phyloP scores from a whole-genome alignment of 805 yeast species.

The Metschnikowia lunata region DNA sequence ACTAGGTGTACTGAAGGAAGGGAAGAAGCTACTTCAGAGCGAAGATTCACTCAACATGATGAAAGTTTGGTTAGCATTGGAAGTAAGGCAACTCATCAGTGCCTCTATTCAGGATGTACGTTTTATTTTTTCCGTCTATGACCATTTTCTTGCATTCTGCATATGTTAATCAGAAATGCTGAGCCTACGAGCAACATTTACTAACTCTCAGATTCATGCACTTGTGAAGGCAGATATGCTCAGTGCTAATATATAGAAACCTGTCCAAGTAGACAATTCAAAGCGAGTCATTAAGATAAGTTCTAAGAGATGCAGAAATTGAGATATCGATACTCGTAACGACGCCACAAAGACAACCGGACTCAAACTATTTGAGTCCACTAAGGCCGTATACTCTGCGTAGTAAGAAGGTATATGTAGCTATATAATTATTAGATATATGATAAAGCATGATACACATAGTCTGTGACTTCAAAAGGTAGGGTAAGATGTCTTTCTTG shows the following conservation, averaged over 20 bases:
- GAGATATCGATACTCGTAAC: no score
- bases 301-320: no score
- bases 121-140: constrained; percentile 12
- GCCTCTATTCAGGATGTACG: constrained; percentile 78
- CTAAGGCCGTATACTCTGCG: no score
- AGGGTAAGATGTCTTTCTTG: no score
- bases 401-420: no score
- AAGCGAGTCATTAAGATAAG: no score
- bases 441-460: no score
- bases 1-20: constrained; percentile 67
- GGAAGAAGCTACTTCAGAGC: constrained; percentile 50
- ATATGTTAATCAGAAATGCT: not conserved
- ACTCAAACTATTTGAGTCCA: no score
- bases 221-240: constrained; percentile 44
- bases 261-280: no score
- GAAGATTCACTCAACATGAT: constrained; percentile 72
- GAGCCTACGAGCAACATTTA: constrained; percentile 6
- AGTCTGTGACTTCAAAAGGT: no score
- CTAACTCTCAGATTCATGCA: constrained; percentile 34
- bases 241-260: constrained; percentile 36
- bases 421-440: no score
- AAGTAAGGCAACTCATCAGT: constrained; percentile 78
- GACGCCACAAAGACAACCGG: no score
- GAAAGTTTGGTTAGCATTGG: constrained; percentile 87
- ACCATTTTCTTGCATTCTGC: not conserved